Evolutionary conservation across 2,329 filamentous ascomycete genomes (phyloP).

Genomic region (Xylaria multiplex): DNA sequence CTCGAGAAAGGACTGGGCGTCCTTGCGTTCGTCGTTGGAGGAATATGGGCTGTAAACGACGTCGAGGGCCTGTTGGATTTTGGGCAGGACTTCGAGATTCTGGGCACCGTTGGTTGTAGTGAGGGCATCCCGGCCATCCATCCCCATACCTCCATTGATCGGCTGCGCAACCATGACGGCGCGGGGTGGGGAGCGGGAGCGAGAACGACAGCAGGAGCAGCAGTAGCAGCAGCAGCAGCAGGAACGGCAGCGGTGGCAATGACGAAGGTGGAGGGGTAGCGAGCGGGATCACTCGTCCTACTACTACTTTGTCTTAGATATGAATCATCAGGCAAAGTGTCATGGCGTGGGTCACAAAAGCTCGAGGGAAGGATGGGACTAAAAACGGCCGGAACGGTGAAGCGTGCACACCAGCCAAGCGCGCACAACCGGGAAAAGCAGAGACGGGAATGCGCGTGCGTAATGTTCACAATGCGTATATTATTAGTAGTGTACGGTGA

Average conservation of each 20-base stretch:
- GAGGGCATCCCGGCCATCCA: constrained; percentile 48
- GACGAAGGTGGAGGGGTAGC: constrained; percentile 44
- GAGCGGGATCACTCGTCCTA: constrained; percentile 42
- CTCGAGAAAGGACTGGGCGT: constrained; percentile 88
- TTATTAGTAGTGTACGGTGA: constrained; percentile 10
- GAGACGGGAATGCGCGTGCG: constrained; percentile 6
- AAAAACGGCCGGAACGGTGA: background rate
- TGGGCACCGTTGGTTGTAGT: constrained; percentile 50
- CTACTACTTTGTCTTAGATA: constrained; percentile 42
- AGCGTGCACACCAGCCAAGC: background rate
- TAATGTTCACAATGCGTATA: constrained; percentile 22
- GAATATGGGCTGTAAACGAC: constrained; percentile 87
- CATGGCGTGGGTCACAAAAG: constrained; percentile 22
- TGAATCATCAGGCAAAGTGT: constrained; percentile 43
- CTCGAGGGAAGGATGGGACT: constrained; percentile 1
- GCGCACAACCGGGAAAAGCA: background rate
- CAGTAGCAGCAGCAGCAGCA: too few species aligned
- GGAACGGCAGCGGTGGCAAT: constrained; percentile 25
- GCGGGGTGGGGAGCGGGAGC: constrained; percentile 22
- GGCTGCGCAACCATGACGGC: constrained; percentile 44
- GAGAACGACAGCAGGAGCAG: background rate
- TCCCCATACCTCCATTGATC: constrained; percentile 46
- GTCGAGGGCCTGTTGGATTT: constrained; percentile 85
- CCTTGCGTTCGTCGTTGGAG: constrained; percentile 80
- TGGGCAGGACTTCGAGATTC: constrained; percentile 61